Evolutionary conservation across 1,139 yeast species (phyloP).

Genomic region (Meyerozyma carpophila): DNA sequence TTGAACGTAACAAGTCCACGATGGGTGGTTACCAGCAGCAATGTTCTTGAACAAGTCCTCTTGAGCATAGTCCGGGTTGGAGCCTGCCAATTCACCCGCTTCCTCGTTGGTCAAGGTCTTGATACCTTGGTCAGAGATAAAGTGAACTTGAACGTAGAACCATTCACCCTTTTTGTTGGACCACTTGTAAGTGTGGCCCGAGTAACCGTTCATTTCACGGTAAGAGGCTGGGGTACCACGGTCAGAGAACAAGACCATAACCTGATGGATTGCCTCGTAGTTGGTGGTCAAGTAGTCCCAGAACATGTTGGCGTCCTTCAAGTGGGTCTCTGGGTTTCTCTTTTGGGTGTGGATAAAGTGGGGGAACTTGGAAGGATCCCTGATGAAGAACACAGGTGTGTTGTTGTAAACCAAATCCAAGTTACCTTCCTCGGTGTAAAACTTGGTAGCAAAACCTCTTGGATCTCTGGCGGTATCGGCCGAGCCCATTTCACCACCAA

Average conservation of each 20-base stretch:
- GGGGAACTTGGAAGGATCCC: slow-evolving; percentile 87
- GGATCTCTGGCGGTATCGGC: slow-evolving; percentile 90
- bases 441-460: slow-evolving; percentile 78
- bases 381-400: slow-evolving; percentile 81
- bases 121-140: slow-evolving; percentile 58
- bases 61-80: slow-evolving; percentile 59
- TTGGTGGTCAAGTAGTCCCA: slow-evolving; percentile 69
- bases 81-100: slow-evolving; percentile 50
- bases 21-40: slow-evolving; percentile 54
- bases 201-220: slow-evolving; percentile 68
- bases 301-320: slow-evolving; percentile 49
- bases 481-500: slow-evolving; percentile 82
- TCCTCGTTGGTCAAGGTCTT: slow-evolving; percentile 52
- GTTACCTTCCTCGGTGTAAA: slow-evolving; percentile 85
- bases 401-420: slow-evolving; percentile 86
- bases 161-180: slow-evolving; percentile 58
- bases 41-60: slow-evolving; percentile 54
- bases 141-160: slow-evolving; percentile 64
- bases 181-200: slow-evolving; percentile 75
- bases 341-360: slow-evolving; percentile 85
- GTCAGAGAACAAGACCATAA: slow-evolving; percentile 60
- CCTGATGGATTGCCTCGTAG: slow-evolving; percentile 60
- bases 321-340: slow-evolving; percentile 53
- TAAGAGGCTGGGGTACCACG: slow-evolving; percentile 67
- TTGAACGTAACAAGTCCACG: slow-evolving; percentile 64